Evolutionary conservation across 2,329 filamentous ascomycete genomes (phyloP).

Genomic region (Pleomassaria siparia): DNA sequence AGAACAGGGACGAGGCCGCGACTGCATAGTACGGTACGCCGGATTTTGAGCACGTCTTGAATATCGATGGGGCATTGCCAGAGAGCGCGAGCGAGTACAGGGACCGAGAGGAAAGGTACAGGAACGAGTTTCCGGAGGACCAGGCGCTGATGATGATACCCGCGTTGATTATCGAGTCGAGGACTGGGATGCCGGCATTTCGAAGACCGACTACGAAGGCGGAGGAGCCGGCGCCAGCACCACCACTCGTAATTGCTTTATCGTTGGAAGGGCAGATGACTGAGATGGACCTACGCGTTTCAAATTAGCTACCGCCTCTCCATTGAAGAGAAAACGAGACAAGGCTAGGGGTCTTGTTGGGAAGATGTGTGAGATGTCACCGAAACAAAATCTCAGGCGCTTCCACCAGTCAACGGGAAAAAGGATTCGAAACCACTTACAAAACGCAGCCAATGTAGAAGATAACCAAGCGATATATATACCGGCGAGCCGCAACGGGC

Average conservation of each 20-base stretch:
- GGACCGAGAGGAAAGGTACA: conserved; percentile 56
- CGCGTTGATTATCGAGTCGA: conserved; percentile 69
- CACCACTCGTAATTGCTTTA: conserved; percentile 53
- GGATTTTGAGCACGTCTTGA: conserved; percentile 60
- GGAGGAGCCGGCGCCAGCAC: conserved; percentile 55
- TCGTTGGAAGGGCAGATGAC: conserved; percentile 61
- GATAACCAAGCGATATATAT: conserved; percentile 63
- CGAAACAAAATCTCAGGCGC: not conserved
- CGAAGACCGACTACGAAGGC: conserved; percentile 54
- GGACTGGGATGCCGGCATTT: conserved; percentile 54
- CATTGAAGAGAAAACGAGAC: not conserved
- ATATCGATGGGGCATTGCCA: conserved; percentile 65
- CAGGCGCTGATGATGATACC: conserved; percentile 67
- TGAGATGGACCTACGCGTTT: too few relatives aligned
- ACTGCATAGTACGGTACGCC: conserved; percentile 60
- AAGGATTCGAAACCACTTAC: not conserved
- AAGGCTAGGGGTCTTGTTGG: not conserved
- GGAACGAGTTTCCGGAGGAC: conserved; percentile 58
- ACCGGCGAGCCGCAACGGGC: conserved; percentile 60
- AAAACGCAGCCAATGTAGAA: conserved; percentile 61
- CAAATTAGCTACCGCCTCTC: too few relatives aligned
- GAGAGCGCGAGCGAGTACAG: conserved; percentile 60
- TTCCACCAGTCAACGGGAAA: not conserved
- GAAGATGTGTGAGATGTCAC: not conserved
- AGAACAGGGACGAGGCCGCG: conserved; percentile 46